A percentile compares a stretch with the other conserved stretches of the same genome.
phyloP scores from a whole-genome alignment of 169 alveolate species.

The Toxoplasma gondii region DNA sequence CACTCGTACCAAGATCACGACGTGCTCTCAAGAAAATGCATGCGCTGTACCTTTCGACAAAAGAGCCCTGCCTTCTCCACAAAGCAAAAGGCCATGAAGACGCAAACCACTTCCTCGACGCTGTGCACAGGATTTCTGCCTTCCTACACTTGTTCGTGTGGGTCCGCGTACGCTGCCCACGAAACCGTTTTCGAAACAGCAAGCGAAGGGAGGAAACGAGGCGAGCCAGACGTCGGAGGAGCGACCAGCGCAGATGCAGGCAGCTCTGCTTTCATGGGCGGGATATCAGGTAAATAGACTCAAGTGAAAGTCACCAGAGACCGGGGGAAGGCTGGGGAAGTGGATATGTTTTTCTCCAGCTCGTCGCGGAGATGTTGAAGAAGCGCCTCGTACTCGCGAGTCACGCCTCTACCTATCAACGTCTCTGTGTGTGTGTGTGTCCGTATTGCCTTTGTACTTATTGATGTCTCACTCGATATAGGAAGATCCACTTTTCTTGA shows the following conservation, averaged over 20 bases:
- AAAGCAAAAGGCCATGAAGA: neutral
- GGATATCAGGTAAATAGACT: conserved; percentile 13
- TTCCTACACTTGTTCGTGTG: conserved; percentile 87
- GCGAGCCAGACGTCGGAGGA: neutral
- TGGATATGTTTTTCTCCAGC: neutral
- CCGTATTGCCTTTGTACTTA: too few relatives aligned
- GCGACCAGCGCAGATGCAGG: neutral
- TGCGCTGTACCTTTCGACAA: conserved; percentile 56
- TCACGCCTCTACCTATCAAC: too few relatives aligned
- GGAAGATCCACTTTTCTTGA: too few relatives aligned
- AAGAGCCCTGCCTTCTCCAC: neutral
- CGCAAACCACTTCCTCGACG: neutral
- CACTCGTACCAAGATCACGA: conserved; percentile 89
- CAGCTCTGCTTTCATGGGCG: conserved; percentile 30
- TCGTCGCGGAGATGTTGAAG: neutral
- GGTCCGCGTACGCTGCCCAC: conserved; percentile 81
- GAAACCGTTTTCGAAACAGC: conserved; percentile 81
- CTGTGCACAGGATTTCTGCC: conserved; percentile 76
- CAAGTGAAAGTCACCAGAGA: too few relatives aligned
- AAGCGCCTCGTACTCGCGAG: too few relatives aligned
- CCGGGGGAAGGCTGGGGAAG: too few relatives aligned
- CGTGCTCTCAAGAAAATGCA: conserved; percentile 78
- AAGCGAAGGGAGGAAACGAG: neutral
- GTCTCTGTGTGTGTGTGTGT: too few relatives aligned
- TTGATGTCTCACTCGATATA: too few relatives aligned